Base-by-base conservation (phyloP, 345 rosid genomes). In the Pseudoturritis turrita region DNA sequence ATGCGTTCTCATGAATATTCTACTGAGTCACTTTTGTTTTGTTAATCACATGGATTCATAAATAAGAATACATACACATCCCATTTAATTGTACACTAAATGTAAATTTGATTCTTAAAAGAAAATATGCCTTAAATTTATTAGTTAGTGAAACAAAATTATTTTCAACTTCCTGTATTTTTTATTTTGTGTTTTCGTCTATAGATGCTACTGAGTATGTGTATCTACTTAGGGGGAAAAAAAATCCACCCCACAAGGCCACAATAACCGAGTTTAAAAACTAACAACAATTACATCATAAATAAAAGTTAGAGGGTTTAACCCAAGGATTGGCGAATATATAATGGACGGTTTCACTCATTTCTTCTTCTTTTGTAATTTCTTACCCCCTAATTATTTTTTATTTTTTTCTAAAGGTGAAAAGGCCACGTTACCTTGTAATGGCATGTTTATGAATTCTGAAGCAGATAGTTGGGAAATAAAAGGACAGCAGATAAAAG, bases 401-500 rank as follows among this genome's bases (percentile, higher is more conserved):
- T 43, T n/a, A 14, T 33, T 29, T 6, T 26, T 2, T 31, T 8
- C 18, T 13, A 33, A 51, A 29, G 10, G 11, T 63, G 41, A 53
- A 43, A 52, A 43, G 63, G 70, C 29, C 44, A 72, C 2, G 49
- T 54, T 36, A 56, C 29, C 57, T 53, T 55, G 58, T 56, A 64
- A 36, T 58, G 50, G 51, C 43, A 36, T 65, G 59, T 55, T 73
- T 18, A 36, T 37, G 66, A 65, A 19, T 36, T 73, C 6, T 56
- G 35, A 28, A 56, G 17, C 19, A 47, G 47, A 73, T 35, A 45
- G n/a, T 35, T 73, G 19, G 22, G 55, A 56, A 15, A 7, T 35
- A 40, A 9, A 59, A n/a, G 37, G 17, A 74, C 23, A 8, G 17
- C 26, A 50, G 55, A 40, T 41, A 74, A 66, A 59, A 73, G 68